A percentile compares a stretch with the other conserved stretches of the same genome.
phyloP scores from a whole-genome alignment of 108 stramenopile species.

The Conticribra guillardii region DNA sequence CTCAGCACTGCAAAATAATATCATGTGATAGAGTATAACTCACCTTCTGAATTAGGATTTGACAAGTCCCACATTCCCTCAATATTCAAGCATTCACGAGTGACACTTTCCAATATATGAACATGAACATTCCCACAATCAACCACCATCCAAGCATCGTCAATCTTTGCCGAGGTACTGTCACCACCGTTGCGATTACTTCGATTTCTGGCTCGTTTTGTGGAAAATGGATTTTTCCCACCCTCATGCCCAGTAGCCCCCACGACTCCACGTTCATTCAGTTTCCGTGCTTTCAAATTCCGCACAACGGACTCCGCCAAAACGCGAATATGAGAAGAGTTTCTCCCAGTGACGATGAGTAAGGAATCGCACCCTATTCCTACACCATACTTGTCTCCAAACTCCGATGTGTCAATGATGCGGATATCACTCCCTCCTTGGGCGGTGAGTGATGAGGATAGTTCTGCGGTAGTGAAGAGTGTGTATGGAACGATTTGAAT shows the following conservation, averaged over 20 bases:
- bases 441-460: constrained; percentile 54
- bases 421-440: constrained; percentile 63
- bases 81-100: constrained; percentile 62
- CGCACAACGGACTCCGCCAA: constrained; percentile 69
- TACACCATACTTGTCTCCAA: constrained; percentile 48
- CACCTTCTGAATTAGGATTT: constrained; percentile 23
- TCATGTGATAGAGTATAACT: not conserved
- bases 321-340: constrained; percentile 53
- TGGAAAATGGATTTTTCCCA: constrained; percentile 39
- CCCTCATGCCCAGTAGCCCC: constrained; percentile 67
- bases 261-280: constrained; percentile 68
- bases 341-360: constrained; percentile 58
- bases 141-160: constrained; percentile 75
- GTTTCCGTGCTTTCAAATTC: constrained; percentile 67
- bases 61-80: constrained; percentile 73
- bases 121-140: constrained; percentile 87
- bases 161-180: constrained; percentile 29
- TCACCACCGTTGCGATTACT: constrained; percentile 30
- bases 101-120: constrained; percentile 62
- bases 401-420: constrained; percentile 42
- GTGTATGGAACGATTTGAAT: constrained; percentile 62
- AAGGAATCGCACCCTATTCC: constrained; percentile 33
- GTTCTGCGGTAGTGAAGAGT: constrained; percentile 68
- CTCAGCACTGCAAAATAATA: too few relatives aligned
- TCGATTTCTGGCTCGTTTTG: constrained; percentile 40